These are phyloP conservation scores for Candida vartiovaarae DNA, from an alignment of 805 yeast genomes.

Conservation along the genomic window DNA sequence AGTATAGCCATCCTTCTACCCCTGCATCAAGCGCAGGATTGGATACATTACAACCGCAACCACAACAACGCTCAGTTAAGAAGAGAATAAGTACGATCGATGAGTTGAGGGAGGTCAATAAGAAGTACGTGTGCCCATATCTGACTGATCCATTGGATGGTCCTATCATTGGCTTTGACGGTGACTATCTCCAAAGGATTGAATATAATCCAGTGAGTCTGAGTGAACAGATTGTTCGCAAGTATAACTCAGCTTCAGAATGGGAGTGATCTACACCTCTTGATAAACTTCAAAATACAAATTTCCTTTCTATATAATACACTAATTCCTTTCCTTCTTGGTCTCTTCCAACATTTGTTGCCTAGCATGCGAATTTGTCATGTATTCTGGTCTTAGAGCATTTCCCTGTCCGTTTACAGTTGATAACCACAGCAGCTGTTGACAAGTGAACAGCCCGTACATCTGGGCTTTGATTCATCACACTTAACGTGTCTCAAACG, in stretches of 20 bases:
- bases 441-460: conserved; percentile 39
- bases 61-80: conserved; percentile 2
- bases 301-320: too few species aligned
- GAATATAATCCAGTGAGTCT: conserved; percentile 17
- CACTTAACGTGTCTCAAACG: conserved; percentile 57
- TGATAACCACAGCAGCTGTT: conserved; percentile 10
- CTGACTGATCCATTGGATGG: conserved; percentile 69
- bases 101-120: conserved; percentile 25
- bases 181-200: conserved; percentile 22
- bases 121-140: conserved; percentile 73
- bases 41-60: neutral
- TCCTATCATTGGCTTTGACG: conserved; percentile 57
- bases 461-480: conserved; percentile 51
- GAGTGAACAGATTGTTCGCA: conserved; percentile 17
- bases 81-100: conserved; percentile 22
- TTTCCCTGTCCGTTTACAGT: too few species aligned
- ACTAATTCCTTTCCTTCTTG: neutral
- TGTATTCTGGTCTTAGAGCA: conserved; percentile 5
- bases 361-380: conserved; percentile 3
- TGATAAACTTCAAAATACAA: too few species aligned
- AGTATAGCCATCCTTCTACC: neutral
- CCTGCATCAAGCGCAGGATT: neutral
- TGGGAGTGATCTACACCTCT: conserved; percentile 18
- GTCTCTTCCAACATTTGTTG: conserved; percentile 5
- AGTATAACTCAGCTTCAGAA: conserved; percentile 16